These are phyloP conservation scores for Conticribra guillardii DNA, from an alignment of 108 stramenopile species.

Conservation along the genomic window DNA sequence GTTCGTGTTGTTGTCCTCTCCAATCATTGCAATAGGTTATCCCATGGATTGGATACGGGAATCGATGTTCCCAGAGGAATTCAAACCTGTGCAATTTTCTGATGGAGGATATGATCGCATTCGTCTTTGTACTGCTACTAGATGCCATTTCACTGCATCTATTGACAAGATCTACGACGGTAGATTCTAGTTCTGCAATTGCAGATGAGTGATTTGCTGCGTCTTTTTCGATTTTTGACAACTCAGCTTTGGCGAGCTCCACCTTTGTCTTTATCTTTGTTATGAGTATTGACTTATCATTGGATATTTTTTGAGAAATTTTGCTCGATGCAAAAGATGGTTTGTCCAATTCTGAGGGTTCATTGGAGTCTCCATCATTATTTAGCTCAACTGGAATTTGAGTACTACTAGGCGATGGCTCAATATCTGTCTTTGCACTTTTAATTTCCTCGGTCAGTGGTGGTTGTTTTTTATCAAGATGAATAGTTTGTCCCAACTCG, in stretches of 20 bases:
- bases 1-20: no score
- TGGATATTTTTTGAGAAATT: background rate
- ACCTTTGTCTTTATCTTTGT: background rate
- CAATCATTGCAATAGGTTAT: no score
- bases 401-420: no score
- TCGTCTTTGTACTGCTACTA: background rate
- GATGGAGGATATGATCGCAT: background rate
- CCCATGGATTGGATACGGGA: slow-evolving; percentile 44
- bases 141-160: slow-evolving; percentile 1
- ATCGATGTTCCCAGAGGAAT: slow-evolving; percentile 19
- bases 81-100: slow-evolving; percentile 44
- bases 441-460: no score
- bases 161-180: background rate
- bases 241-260: no score
- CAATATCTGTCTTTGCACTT: no score
- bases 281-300: background rate
- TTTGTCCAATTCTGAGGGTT: no score
- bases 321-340: no score
- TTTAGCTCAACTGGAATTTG: no score
- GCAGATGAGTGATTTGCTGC: background rate
- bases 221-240: background rate
- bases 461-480: no score
- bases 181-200: slow-evolving; percentile 22
- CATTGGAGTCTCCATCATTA: no score
- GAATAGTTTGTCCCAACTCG: no score